phyloP scores from a whole-genome alignment of 2,329 filamentous ascomycete genomes.

The Westerdykella sp. region DNA sequence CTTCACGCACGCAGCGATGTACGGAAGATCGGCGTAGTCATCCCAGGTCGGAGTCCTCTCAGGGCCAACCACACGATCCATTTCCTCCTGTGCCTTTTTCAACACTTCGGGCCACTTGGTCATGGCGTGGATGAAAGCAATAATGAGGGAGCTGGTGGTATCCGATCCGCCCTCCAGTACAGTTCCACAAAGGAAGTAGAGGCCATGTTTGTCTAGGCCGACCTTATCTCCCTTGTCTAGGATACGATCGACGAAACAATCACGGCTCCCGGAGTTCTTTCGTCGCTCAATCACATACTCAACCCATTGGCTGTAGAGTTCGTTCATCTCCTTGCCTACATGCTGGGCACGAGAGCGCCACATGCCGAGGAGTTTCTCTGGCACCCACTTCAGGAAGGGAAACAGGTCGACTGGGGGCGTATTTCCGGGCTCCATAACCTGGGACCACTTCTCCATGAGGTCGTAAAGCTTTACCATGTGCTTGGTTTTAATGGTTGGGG shows the following conservation, averaged over 20 bases:
- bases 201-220: conserved; percentile 10
- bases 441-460: too few species aligned
- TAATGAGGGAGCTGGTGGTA: conserved; percentile 25
- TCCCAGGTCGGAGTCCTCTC: conserved; percentile 3
- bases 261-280: conserved; percentile 1
- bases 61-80: conserved; percentile 22
- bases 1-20: conserved; percentile 23
- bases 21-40: conserved; percentile 20
- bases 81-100: conserved; percentile 26
- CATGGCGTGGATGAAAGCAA: conserved; percentile 4
- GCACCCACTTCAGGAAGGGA: too few species aligned
- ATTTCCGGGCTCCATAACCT: too few species aligned
- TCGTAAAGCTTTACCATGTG: too few species aligned
- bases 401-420: too few species aligned
- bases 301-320: conserved; percentile 8
- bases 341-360: conserved; percentile 11
- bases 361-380: conserved; percentile 17
- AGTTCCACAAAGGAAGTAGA: conserved; percentile 37
- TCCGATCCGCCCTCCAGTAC: conserved; percentile 13
- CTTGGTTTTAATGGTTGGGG: too few species aligned
- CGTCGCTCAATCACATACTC: conserved; percentile 10
- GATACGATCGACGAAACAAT: conserved; percentile 13
- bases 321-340: conserved; percentile 8
- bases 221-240: conserved; percentile 8
- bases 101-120: conserved; percentile 11